These are phyloP conservation scores for Penicillium nordicum DNA, from an alignment of 2,329 filamentous ascomycete species.

Conservation along the genomic window DNA sequence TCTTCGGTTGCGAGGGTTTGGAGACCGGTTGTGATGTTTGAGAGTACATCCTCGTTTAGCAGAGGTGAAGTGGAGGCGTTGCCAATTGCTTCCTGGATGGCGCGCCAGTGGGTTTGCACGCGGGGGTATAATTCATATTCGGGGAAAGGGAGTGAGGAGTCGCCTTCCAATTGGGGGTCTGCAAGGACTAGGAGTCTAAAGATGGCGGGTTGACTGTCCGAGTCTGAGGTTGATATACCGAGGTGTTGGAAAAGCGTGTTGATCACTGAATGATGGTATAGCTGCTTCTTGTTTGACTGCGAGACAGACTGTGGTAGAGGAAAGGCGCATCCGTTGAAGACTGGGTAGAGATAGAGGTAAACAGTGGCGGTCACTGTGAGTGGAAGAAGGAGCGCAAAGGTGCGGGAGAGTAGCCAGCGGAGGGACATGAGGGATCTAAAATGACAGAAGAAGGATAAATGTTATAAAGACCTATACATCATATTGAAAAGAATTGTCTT, in stretches of 20 bases:
- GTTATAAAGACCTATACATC: slow-evolving; percentile 20
- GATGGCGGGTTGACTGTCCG: slow-evolving; percentile 52
- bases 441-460: slow-evolving; percentile 8
- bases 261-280: slow-evolving; percentile 26
- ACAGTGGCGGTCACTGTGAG: slow-evolving; percentile 66
- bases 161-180: slow-evolving; percentile 91
- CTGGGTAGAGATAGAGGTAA: slow-evolving; percentile 85
- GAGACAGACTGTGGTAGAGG: slow-evolving; percentile 47
- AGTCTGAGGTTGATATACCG: slow-evolving; percentile 9
- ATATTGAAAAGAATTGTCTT: slow-evolving; percentile 14
- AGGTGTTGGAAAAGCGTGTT: slow-evolving; percentile 41
- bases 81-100: slow-evolving; percentile 13
- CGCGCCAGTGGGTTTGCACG: slow-evolving; percentile 38
- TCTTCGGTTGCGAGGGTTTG: slow-evolving; percentile 59
- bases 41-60: slow-evolving; percentile 18
- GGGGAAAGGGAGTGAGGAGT: slow-evolving; percentile 68
- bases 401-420: slow-evolving; percentile 45
- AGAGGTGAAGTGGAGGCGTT: slow-evolving; percentile 13
- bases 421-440: slow-evolving; percentile 47
- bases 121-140: slow-evolving; percentile 45
- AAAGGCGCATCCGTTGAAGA: slow-evolving; percentile 77
- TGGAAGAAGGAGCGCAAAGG: slow-evolving; percentile 56
- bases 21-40: slow-evolving; percentile 23
- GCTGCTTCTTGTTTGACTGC: background rate
- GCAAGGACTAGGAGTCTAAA: slow-evolving; percentile 85